Percentiles rank a stretch among this genome's conserved stretches.
Conservation (phyloP, 2,329 filamentous ascomycete genomes). For the Sarocladium oryzae region DNA sequence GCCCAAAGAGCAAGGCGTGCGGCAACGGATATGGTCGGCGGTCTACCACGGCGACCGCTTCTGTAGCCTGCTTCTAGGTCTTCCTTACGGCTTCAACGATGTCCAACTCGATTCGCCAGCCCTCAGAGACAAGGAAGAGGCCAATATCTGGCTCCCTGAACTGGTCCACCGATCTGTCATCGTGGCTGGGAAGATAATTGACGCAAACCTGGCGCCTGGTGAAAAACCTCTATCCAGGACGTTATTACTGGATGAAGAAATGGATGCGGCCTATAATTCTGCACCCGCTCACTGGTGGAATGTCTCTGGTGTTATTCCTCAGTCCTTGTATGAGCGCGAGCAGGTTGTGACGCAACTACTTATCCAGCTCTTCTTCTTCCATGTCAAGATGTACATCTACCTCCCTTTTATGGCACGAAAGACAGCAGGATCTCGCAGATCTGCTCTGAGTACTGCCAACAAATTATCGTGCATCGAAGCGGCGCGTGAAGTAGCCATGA, state of each 20-base stretch:
- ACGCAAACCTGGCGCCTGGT: conserved; percentile 28
- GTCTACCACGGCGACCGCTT: conserved; percentile 32
- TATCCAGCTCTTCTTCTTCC: conserved; percentile 34
- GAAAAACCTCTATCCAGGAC: conserved; percentile 27
- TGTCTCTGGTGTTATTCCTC: conserved; percentile 16
- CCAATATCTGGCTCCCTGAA: conserved; percentile 10
- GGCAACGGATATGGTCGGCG: conserved; percentile 15
- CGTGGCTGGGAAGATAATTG: conserved; percentile 34
- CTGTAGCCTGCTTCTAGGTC: conserved; percentile 35
- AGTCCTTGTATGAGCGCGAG: conserved; percentile 12
- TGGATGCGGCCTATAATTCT: conserved; percentile 29
- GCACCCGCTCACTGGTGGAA: conserved; percentile 32
- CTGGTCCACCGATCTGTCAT: conserved; percentile 21
- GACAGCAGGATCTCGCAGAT: neutral
- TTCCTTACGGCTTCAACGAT: conserved; percentile 21
- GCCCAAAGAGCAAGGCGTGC: conserved; percentile 15
- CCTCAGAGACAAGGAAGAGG: conserved; percentile 3
- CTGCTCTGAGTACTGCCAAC: conserved; percentile 27
- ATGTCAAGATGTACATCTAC: conserved; percentile 36
- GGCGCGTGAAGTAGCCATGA: conserved; percentile 11
- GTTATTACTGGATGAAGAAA: conserved; percentile 34
- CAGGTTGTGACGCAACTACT: conserved; percentile 15
- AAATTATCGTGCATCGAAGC: conserved; percentile 15
- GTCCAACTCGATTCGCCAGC: conserved; percentile 13
- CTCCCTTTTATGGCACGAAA: conserved; percentile 32